phyloP scores from a whole-genome alignment of 1,139 yeast genomes.

The Hansenula sp. region DNA sequence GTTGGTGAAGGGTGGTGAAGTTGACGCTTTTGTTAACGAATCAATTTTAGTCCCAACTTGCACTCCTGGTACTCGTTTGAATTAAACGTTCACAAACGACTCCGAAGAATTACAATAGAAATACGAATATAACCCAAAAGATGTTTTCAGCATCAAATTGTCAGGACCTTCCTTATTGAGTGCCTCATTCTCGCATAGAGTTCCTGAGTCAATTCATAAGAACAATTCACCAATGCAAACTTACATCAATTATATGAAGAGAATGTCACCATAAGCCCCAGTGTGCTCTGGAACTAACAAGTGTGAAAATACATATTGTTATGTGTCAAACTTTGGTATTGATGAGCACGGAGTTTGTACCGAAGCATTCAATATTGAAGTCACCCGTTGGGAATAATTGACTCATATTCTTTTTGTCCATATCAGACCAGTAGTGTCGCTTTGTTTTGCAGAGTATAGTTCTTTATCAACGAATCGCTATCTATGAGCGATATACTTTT shows the following conservation, averaged over 20 bases:
- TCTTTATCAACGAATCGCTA: too few relatives aligned
- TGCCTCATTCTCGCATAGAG: conserved; percentile 55
- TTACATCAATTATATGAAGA: conserved; percentile 44
- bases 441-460: too few relatives aligned
- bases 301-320: conserved; percentile 42
- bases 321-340: conserved; percentile 22
- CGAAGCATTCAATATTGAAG: background rate
- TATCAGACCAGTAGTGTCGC: too few relatives aligned
- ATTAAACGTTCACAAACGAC: conserved; percentile 41
- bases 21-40: conserved; percentile 27
- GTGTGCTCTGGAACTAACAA: conserved; percentile 36
- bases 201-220: conserved; percentile 27
- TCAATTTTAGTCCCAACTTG: conserved; percentile 50
- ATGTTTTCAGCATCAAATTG: conserved; percentile 49
- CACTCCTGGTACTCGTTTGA: conserved; percentile 47
- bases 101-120: conserved; percentile 52
- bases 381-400: background rate
- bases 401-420: too few relatives aligned
- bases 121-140: conserved; percentile 53
- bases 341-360: background rate
- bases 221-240: conserved; percentile 39
- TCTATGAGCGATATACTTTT: too few relatives aligned
- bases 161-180: conserved; percentile 49
- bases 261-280: conserved; percentile 50
- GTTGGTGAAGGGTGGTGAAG: conserved; percentile 35